Evolutionary conservation across 176 grass and related monocot species (phyloP).

Genomic region (Echinochloa phyllopogon): DNA sequence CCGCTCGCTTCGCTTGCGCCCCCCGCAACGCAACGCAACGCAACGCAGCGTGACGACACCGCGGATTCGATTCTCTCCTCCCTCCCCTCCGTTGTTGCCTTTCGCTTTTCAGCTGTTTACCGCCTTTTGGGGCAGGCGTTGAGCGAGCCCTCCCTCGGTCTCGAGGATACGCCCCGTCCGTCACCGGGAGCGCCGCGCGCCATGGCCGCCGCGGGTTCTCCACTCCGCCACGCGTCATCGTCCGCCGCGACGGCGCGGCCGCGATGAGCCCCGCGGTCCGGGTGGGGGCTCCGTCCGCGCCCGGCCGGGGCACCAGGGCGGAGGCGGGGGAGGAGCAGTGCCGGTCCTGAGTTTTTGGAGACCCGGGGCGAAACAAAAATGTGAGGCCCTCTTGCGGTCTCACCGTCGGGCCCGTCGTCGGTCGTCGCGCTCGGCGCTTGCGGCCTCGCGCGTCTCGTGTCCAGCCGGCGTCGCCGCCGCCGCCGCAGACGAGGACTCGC

Average conservation of each 20-base stretch:
- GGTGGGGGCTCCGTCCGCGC: background rate
- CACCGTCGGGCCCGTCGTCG: too few species aligned
- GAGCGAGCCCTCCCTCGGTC: background rate
- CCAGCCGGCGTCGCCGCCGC: too few species aligned
- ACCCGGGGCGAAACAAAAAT: too few species aligned
- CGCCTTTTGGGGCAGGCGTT: background rate
- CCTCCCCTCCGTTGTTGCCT: background rate
- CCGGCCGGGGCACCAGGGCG: background rate
- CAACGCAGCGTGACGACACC: background rate
- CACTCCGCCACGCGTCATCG: background rate
- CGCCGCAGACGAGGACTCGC: too few species aligned
- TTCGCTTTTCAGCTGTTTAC: slow-evolving; percentile 30
- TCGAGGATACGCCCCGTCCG: slow-evolving; percentile 1
- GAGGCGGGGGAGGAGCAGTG: background rate
- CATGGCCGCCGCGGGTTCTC: slow-evolving; percentile 33
- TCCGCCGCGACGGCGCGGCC: background rate
- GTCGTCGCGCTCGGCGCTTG: too few species aligned
- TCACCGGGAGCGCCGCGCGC: background rate
- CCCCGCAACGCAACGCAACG: slow-evolving; percentile 42
- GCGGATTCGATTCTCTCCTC: slow-evolving; percentile 4
- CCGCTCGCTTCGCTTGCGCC: slow-evolving; percentile 35
- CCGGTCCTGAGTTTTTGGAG: too few species aligned
- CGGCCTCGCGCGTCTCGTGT: too few species aligned
- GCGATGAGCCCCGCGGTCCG: slow-evolving; percentile 34
- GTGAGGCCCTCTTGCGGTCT: too few species aligned